Base-by-base conservation (phyloP, 768 basidiomycete genomes). In the Trametes gibbosa region DNA sequence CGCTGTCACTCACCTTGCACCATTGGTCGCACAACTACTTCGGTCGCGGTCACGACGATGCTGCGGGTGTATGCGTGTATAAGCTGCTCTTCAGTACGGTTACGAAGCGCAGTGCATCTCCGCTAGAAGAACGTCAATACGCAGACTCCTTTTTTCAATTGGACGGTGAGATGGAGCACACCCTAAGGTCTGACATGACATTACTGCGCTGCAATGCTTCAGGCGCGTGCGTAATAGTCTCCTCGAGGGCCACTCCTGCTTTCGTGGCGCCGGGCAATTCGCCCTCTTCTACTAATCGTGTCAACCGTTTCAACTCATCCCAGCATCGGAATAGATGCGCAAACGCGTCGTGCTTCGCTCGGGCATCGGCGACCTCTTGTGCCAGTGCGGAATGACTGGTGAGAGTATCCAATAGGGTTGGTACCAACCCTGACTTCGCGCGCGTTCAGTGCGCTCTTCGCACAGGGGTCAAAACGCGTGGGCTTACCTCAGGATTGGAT, bases 11-110 rank as follows among this genome's bases (percentile, higher is more conserved):
- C 40, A 77, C 81, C 77, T 62, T 72, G 79, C n/a, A 88, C 78
- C 25, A 76, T 76, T 13, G 81, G 72, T 53, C 73, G 75, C 50
- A 91, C 77, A 27, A 73, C 70, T 27, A 90, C 64, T 59, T 79
- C 77, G 16, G 76, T 76, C 3, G 81, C 72, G 24, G 79, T 77
- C 27, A 88, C 69, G 2, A 76, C 66, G 24, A 92, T 70, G 66
- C 86, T 79, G 65, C 84, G 79, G 21, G 81, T 71, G 66, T 84
- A 91, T 2, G 86, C 86, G 47, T 89, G 84, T 63, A 78, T 81
- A 23, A 93, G 76, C 65, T 90, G 84, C 60, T 92, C 91, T 67
- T 90, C 84, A 7, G 83, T 72, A 37, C 81, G 81, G 55, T 66
- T 78, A 77, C 24, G 79, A 70, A 9, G 82, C 78, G 61, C 56